phyloP scores from a whole-genome alignment of 139 green algal species.

The Chlamydomonas sp. region DNA sequence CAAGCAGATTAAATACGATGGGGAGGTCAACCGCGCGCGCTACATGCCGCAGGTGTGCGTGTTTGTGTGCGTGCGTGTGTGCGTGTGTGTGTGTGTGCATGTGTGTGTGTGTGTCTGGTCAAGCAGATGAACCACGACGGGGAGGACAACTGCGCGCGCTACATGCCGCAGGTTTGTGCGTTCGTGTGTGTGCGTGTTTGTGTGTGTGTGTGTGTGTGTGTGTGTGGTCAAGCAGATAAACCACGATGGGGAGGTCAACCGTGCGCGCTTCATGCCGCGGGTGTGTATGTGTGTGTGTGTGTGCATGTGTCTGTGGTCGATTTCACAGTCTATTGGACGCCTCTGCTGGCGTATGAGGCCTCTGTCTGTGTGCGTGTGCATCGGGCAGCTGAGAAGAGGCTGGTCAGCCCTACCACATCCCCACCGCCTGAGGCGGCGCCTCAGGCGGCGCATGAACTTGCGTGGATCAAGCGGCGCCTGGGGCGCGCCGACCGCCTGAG shows the following conservation, averaged over 20 bases:
- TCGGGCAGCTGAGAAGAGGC: too few relatives aligned
- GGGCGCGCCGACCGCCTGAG: too few relatives aligned
- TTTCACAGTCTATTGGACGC: too few relatives aligned
- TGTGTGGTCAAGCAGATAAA: conserved; percentile 95
- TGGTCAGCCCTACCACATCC: too few relatives aligned
- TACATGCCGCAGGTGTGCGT: conserved; percentile 21
- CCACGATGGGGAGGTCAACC: conserved; percentile 98
- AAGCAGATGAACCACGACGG: conserved; percentile 99
- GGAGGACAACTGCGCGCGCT: conserved; percentile 92
- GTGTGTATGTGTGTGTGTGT: background rate
- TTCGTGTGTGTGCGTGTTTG: background rate
- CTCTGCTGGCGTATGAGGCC: too few relatives aligned
- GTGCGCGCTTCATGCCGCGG: conserved; percentile 54
- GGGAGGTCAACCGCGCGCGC: conserved; percentile 94
- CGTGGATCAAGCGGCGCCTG: too few relatives aligned
- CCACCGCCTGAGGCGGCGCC: too few relatives aligned
- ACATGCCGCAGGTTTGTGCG: conserved; percentile 19
- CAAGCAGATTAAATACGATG: conserved; percentile 98
- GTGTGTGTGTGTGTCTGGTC: conserved; percentile 57
- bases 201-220: conserved; percentile 19
- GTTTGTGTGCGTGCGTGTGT: background rate
- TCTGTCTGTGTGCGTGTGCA: background rate
- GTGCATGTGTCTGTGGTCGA: background rate
- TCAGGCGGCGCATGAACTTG: too few relatives aligned
- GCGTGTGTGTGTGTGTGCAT: background rate